Percentiles rank a stretch among this genome's conserved stretches.
phyloP scores from a whole-genome alignment of 2,329 filamentous ascomycete genomes.

The Paraconiothyrium brasiliense region DNA sequence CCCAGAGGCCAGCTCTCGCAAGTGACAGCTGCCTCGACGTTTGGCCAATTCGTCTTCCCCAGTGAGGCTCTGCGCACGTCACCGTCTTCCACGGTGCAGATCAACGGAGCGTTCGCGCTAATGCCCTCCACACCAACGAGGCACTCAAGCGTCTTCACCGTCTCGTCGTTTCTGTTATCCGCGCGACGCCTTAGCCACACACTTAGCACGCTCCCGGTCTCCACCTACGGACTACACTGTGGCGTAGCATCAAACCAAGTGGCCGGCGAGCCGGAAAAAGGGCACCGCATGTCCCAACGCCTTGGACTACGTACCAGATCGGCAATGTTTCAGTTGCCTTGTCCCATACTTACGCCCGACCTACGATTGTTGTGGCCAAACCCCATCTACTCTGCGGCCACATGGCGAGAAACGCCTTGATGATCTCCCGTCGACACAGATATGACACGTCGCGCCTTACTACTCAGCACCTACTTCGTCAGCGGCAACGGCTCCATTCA shows the following conservation, averaged over 20 bases:
- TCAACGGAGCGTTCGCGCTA: conserved; percentile 20
- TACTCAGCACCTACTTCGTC: background rate
- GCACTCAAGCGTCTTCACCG: background rate
- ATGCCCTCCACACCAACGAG: conserved; percentile 4
- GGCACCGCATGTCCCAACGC: conserved; percentile 3
- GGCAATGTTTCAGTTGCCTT: conserved; percentile 14
- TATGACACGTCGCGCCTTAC: background rate
- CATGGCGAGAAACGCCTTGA: background rate
- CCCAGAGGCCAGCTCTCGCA: background rate
- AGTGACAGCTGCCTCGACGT: conserved; percentile 9
- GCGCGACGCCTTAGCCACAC: background rate
- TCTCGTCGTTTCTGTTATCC: conserved; percentile 3
- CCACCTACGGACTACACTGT: conserved; percentile 5
- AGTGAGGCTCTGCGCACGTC: conserved; percentile 43
- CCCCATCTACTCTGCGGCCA: background rate
- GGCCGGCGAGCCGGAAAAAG: background rate
- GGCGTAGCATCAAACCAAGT: conserved; percentile 8
- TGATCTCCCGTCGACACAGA: background rate
- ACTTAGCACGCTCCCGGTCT: background rate
- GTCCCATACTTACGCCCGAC: background rate
- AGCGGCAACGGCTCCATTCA: background rate
- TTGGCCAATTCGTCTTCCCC: conserved; percentile 30
- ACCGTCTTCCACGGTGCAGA: conserved; percentile 31
- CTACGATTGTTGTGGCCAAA: conserved; percentile 6
- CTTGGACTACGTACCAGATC: conserved; percentile 11